Evolutionary conservation across 257 asterid genomes (phyloP), one percentile per base, ranked within the genome.

Genomic region (Nicotiana attenuata): DNA sequence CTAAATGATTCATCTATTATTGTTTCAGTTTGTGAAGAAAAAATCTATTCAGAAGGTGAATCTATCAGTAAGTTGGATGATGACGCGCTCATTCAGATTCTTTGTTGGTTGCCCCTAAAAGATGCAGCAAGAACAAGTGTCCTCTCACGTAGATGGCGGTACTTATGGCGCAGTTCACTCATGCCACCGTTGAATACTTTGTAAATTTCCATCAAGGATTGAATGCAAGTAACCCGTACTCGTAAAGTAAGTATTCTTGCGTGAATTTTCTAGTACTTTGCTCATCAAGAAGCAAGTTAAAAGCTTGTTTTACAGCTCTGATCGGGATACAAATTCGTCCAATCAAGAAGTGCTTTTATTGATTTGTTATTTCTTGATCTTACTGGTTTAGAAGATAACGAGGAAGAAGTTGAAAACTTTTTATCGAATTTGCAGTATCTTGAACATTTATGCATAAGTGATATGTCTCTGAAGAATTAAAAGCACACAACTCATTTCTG

Each of bases 111-210:
- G 24, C 38, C 79, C 22, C 60, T 73, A 7, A 73, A 73, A 41
- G 79, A 73, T 45, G 60, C 60, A 3, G 79, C 79, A 73, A 73
- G 79, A 47, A 73, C 79, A 1, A 22, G 79, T 73, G 79, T 73
- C 41, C 79, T 73, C 33, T 73, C 79, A 24, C 61, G 61, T 24
- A 73, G 61, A 22, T 73, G 79, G 79, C 50, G 79, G 79, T 10
- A 47, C 61, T 73, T 73, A 73, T 73, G 79, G 61, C 79, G 79
- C 8, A 59, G 61, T 15, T 73, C 79, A 7, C 79, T 73, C 61
- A 24, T 73, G 22, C 11, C 5, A 7, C 79, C 79, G 0, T 24
- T 73, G 79, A 14, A 73, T 41, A 8, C 29, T 13, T n/a, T 71
- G 78, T 45, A 71, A 71, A 22, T n/a, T 41, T 68, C 57, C 31